Conservation (phyloP, 192 early-diverging fungal species). For the Lunasporangiospora selenospora region DNA sequence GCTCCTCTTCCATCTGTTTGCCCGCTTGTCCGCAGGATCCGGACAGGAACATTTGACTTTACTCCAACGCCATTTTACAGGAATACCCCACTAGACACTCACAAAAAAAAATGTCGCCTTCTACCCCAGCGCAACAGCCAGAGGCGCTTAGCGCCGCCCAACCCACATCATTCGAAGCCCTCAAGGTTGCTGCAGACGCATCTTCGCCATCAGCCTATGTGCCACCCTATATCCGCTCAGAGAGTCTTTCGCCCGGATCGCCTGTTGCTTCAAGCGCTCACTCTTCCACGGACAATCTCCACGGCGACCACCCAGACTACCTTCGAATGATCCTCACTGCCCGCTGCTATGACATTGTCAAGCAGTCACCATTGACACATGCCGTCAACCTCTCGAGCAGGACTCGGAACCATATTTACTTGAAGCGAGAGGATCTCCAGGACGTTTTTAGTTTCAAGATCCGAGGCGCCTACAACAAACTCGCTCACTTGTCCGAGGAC, state of each 20-base stretch:
- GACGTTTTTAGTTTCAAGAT: constrained; percentile 99
- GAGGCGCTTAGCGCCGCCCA: too few species aligned
- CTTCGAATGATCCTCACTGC: constrained; percentile 93
- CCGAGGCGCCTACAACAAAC: constrained; percentile 95
- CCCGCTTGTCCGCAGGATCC: too few species aligned
- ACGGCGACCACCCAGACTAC: constrained; percentile 75
- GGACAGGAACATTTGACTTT: too few species aligned
- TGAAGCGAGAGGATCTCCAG: constrained; percentile 98
- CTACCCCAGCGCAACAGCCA: too few species aligned
- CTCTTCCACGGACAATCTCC: neutral
- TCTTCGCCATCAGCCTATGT: constrained; percentile 14
- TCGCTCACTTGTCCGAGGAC: constrained; percentile 78
- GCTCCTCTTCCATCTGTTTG: too few species aligned
- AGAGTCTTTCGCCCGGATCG: constrained; percentile 11
- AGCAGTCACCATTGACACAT: constrained; percentile 86
- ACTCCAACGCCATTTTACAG: too few species aligned
- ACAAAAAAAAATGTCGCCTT: too few species aligned
- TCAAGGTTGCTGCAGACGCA: too few species aligned
- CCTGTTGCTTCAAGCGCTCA: neutral
- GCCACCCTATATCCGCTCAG: constrained; percentile 21
- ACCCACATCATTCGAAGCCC: too few species aligned
- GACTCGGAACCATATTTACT: constrained; percentile 69
- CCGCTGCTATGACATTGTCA: constrained; percentile 92
- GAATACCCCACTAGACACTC: too few species aligned
- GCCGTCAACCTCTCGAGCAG: constrained; percentile 84